phyloP scores from a whole-genome alignment of 2,329 filamentous ascomycete species.

The Alternaria postmessia region DNA sequence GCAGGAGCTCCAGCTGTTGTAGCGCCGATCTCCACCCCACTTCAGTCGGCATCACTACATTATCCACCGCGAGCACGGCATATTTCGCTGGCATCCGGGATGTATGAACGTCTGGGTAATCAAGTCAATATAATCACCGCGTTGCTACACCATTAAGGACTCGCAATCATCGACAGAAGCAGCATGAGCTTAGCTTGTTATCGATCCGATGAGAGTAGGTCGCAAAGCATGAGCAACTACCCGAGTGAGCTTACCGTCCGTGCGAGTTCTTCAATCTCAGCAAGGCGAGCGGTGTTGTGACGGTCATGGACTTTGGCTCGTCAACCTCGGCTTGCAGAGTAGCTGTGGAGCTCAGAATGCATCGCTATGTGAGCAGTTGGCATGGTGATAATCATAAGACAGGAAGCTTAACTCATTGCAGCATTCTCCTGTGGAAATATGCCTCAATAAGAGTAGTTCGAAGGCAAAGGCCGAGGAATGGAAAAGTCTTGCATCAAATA shows the following conservation, averaged over 20 bases:
- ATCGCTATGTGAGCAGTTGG: slow-evolving; percentile 28
- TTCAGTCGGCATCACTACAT: background rate
- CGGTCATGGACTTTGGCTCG: slow-evolving; percentile 78
- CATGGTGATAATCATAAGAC: background rate
- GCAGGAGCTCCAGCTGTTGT: background rate
- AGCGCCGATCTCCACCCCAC: slow-evolving; percentile 6
- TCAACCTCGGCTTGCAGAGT: slow-evolving; percentile 66
- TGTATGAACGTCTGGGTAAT: background rate
- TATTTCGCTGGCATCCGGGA: background rate
- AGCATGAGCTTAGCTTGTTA: background rate
- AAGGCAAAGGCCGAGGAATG: background rate
- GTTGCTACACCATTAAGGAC: background rate
- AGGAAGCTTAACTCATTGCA: background rate
- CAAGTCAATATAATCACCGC: background rate
- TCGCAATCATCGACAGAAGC: background rate
- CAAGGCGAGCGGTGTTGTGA: slow-evolving; percentile 73
- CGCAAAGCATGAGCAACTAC: background rate
- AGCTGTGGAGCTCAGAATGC: slow-evolving; percentile 62
- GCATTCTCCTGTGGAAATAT: background rate
- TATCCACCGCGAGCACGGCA: background rate
- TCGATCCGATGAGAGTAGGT: background rate
- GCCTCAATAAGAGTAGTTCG: background rate
- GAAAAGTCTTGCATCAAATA: background rate
- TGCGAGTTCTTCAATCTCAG: slow-evolving; percentile 71
- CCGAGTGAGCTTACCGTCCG: background rate